A percentile compares a stretch with the other conserved stretches of the same genome.
These are phyloP conservation scores for Scenedesmus sp. DNA, from an alignment of 163 green algal genomes.

Conservation along the genomic window DNA sequence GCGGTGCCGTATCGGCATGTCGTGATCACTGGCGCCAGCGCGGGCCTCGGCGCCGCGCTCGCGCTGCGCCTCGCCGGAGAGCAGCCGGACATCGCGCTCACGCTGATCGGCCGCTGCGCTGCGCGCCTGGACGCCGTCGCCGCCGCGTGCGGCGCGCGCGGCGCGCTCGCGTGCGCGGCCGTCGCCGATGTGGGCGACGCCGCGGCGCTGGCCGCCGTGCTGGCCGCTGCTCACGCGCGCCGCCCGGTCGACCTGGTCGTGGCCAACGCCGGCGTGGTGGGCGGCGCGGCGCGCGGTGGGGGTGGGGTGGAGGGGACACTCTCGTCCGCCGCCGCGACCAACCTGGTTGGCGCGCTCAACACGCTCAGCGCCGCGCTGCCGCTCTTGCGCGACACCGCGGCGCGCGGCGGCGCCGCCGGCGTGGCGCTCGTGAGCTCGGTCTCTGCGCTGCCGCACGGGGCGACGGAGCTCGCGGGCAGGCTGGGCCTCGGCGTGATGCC, in stretches of 20 bases:
- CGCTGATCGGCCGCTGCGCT: no score
- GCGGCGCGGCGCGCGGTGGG: neutral
- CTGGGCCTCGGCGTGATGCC: slow-evolving; percentile 28
- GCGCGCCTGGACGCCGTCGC: no score
- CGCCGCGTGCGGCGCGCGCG: no score
- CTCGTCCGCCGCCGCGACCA: slow-evolving; percentile 8
- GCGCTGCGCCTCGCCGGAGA: no score
- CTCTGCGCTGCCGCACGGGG: slow-evolving; percentile 11
- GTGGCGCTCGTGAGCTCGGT: slow-evolving; percentile 28
- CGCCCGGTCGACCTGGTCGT: slow-evolving; percentile 19
- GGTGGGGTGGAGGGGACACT: neutral
- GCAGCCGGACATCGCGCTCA: no score
- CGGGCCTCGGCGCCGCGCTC: no score
- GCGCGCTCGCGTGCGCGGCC: no score
- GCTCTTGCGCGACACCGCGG: slow-evolving; percentile 1
- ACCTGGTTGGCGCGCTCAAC: slow-evolving; percentile 34
- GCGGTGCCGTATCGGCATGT: no score
- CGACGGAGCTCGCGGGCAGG: slow-evolving; percentile 20
- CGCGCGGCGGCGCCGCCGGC: neutral
- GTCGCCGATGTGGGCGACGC: no score
- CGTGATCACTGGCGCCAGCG: no score
- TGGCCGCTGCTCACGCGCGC: no score
- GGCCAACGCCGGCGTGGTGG: slow-evolving; percentile 28
- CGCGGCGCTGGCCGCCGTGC: no score
- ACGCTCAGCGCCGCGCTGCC: slow-evolving; percentile 8